Evolutionary conservation across 2,329 filamentous ascomycete genomes (phyloP), one percentile per base, ranked within the genome.

Genomic region (Fusarium foetens): DNA sequence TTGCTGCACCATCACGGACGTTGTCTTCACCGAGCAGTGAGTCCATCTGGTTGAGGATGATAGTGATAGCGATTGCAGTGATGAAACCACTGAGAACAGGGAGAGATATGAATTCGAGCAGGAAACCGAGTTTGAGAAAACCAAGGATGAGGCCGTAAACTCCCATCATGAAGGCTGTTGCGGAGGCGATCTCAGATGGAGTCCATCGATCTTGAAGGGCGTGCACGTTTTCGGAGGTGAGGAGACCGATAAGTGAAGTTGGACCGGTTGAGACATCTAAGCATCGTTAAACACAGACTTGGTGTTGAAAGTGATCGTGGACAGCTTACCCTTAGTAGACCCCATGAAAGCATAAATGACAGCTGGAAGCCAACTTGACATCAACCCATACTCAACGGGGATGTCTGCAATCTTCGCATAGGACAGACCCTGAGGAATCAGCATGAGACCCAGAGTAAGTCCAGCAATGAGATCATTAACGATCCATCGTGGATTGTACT

Each of bases 51-150:
- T 88, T 89, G 54, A 91, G 86, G 27, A 88, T 86, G 75, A 92
- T 92, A 35, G 89, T 90, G 52, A 92, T 87, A 29, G 89, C 90
- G 3, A 90, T 89, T 4, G 90, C 89, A 0, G 89, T 90, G 72
- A 92, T 90, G 80, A 91, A 92, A 8, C 90, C 90, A 11, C 84
- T 89, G 1, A 92, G 83, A 3, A 92, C 88, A 0, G 90, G 90
- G 2, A 90, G 84, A 0, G 90, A 91, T 71, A 92, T 88, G 73
- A 91, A 92, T 66, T 92, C 89, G 25, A 92, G 84, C 9, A 92
- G 82, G 76, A 91, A 92, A 2, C 90, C 90, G 9, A 92, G 86
- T 58, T 89, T 90, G 27, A 91, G 82, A 3, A 91, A 82, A 0
- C 90, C 90, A 6, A 92, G 80, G 21, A 85, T 83, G 27, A 92